Base-by-base conservation (phyloP, 208 protist genomes). In the Trypanosoma scelopori region DNA sequence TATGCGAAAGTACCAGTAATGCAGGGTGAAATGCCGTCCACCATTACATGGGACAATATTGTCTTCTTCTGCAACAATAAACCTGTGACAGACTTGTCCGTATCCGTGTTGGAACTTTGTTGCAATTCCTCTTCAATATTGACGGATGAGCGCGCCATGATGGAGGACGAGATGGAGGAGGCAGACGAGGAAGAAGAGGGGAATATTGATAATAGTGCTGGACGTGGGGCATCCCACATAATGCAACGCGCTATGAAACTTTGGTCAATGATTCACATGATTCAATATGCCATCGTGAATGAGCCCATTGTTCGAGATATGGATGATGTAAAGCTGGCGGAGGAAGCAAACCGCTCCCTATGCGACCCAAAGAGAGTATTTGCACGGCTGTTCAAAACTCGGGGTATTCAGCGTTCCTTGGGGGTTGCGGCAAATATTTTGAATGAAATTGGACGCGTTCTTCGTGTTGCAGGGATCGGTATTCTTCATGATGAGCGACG, bases 281-380 rank as follows among this genome's bases (percentile, higher is more conserved):
- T 89, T 46, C 48, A 78, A 7, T 79, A 78, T 66, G 73, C 78
- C 15, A 58, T 85, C 43, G 71, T 89, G 5, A 73, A 76, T 30
- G 56, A 78, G 43, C 80, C 79, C 45, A 42, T 84, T 49, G 50
- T 73, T 12, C 23, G 22, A 47, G 22, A 55, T 43, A 6, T 25
- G 1, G 43, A 42, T 53, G 51, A 22, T 20, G 47, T 41, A 43
- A 48, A 52, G 12, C 6, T 28, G 43, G 23, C 37, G 5, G 12
- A 41, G 5, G 39, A 23, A 20, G 6, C 6, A 5, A 3, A 46
- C 27, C 22, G 5, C 23, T 25, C 7, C 9, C n/a, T 43, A 9
- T 55, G 47, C 30, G 55, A 48, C 7, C 68, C 59, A 12, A 66
- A 56, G 27, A 23, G 43, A 20, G 43, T 67, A 1, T 73, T 73